Evolutionary conservation across 1,139 yeast species (phyloP), one percentile per base, ranked within the genome.

Genomic region (Starmera stellimalicola): DNA sequence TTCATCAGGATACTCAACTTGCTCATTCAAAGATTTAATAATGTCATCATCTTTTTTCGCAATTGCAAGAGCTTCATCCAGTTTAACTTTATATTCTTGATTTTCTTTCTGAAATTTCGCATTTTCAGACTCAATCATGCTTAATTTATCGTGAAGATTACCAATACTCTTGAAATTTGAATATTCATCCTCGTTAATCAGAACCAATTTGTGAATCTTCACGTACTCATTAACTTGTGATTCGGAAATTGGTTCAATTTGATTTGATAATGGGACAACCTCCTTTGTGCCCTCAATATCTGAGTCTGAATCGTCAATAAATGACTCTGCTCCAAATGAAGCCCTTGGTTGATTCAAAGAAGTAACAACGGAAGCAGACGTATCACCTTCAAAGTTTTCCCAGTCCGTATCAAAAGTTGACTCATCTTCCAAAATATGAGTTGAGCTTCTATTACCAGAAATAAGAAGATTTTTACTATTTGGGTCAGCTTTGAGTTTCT

Each of bases 211-310:
- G 40, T 73, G 65, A 15, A 62, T 62, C 18, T 62, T 55, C 1
- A 78, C 79, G 45, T 68, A 74, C 16, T 57, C 52, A 38, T 67
- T 68, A 16, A 73, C 55, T 24, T 68, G 68, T 3, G 50, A 55
- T 45, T 54, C 55, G 1, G 65, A 45, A 34, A 63, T 38, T 12
- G 36, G 29, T 19, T 47, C 41, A 9, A 47, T 24, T 22, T 48
- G 51, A 29, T 41, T 35, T 0, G 52, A 46, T 15, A 48, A 31
- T 8, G 50, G 51, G 5, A 26, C 32, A 5, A 32, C 37, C 11
- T 27, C 27, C 4, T 34, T 30, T 7, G 38, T 37, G 11, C 31
- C 18, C 17, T 43, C 50, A 17, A 30, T 15, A 5, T 49, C 53
- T 3, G 52, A 45, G 6, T 37, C 52, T n/a, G 48, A 41, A 24